Percentiles rank a stretch among this genome's conserved stretches.
Evolutionary conservation across 176 grass and related monocot genomes (phyloP).

Genomic region (Oryza officinalis): DNA sequence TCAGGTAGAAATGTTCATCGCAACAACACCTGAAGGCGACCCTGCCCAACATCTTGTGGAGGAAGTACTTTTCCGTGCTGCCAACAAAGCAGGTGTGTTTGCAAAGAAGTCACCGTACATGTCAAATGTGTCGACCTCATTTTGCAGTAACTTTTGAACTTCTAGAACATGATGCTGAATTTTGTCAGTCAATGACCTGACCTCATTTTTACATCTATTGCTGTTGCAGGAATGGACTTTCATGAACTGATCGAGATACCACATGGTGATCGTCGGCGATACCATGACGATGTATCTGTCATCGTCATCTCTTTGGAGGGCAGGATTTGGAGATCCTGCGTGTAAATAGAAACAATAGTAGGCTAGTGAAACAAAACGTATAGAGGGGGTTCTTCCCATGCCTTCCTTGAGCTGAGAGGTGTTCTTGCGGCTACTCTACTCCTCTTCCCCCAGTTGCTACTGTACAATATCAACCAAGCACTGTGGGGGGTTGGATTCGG

Average conservation of each 20-base stretch:
- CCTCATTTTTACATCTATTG: conserved; percentile 30
- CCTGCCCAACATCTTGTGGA: conserved; percentile 93
- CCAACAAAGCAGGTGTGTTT: conserved; percentile 82
- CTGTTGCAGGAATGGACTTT: conserved; percentile 85
- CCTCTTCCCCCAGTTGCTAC: conserved; percentile 29
- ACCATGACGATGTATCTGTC: conserved; percentile 90
- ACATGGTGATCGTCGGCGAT: conserved; percentile 80
- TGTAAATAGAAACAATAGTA: conserved; percentile 76
- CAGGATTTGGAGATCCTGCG: conserved; percentile 89
- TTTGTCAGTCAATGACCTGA: conserved; percentile 7
- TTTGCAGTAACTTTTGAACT: conserved; percentile 34
- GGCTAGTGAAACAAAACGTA: conserved; percentile 53
- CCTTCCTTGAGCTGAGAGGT: not conserved
- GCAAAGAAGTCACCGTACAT: conserved; percentile 1
- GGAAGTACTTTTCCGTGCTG: conserved; percentile 90
- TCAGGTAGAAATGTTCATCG: conserved; percentile 87
- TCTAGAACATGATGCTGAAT: conserved; percentile 30
- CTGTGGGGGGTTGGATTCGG: not conserved
- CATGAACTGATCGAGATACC: conserved; percentile 92
- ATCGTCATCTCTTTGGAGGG: conserved; percentile 97
- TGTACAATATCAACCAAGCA: conserved; percentile 48
- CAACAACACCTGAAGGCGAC: conserved; percentile 85
- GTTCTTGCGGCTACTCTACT: conserved; percentile 42
- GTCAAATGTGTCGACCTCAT: not conserved
- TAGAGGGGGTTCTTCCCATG: conserved; percentile 42